phyloP scores from a whole-genome alignment of 2,329 filamentous ascomycete species.

The Arthrobotrys musiformis region DNA sequence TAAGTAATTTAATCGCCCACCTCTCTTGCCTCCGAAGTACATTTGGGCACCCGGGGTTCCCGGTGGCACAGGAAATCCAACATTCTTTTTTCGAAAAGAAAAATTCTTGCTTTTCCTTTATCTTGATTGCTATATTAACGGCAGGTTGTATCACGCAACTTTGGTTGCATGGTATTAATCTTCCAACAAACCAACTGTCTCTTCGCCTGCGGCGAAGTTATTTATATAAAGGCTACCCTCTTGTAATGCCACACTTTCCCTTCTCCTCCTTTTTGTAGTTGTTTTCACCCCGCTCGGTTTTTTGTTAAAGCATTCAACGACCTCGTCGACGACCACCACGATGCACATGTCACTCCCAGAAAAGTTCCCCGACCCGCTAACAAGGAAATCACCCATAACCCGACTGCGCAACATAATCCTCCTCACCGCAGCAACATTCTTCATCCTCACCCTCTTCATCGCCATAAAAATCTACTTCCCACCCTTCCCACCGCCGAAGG shows the following conservation, averaged over 20 bases:
- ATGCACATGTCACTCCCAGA: constrained; percentile 10
- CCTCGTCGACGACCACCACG: neutral
- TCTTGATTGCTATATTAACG: neutral
- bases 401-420: neutral
- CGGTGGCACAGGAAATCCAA: neutral
- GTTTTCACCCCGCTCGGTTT: neutral
- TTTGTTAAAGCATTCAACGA: no score
- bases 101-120: neutral
- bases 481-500: no score
- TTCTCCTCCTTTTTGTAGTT: neutral
- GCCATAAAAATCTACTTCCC: neutral
- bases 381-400: neutral
- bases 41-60: neutral
- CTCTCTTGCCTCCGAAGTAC: neutral
- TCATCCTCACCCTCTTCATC: neutral
- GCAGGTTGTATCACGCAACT: neutral
- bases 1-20: neutral
- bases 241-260: neutral
- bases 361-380: neutral
- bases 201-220: neutral
- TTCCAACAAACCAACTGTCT: constrained; percentile 3
- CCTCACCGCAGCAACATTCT: neutral
- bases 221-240: neutral
- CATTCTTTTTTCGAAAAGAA: neutral
- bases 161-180: neutral